Percentiles rank a stretch among this genome's conserved stretches.
Conservation (phyloP, 2,329 filamentous ascomycete genomes). For the Colletotrichum godetiae region DNA sequence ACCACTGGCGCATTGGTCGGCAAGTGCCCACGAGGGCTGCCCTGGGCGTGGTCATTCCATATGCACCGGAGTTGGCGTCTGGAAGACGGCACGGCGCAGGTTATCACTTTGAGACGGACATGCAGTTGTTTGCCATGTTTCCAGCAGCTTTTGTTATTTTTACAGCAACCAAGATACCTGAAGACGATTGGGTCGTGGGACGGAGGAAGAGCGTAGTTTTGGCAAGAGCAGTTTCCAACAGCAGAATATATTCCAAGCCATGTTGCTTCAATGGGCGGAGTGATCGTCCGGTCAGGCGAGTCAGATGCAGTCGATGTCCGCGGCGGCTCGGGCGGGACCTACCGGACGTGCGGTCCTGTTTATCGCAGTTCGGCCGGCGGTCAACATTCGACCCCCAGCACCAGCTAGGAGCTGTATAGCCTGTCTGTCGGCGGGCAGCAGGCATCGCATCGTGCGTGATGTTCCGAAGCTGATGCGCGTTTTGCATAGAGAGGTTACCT, state of each 20-base stretch:
- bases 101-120: conserved; percentile 27
- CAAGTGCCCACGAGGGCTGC: neutral
- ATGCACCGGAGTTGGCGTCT: conserved; percentile 16
- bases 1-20: conserved; percentile 11
- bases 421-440: neutral
- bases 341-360: conserved; percentile 1
- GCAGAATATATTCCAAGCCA: conserved; percentile 30
- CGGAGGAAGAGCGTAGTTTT: conserved; percentile 5
- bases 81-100: conserved; percentile 25
- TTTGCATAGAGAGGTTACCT: neutral
- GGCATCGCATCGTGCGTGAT: conserved; percentile 6
- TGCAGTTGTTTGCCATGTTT: conserved; percentile 27
- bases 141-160: neutral
- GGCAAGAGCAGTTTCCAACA: conserved; percentile 12
- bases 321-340: conserved; percentile 10
- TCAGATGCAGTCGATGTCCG: conserved; percentile 1
- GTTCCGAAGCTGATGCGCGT: neutral
- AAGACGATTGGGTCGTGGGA: conserved; percentile 23
- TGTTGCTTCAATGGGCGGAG: conserved; percentile 16
- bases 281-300: conserved; percentile 5
- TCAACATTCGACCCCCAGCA: conserved; percentile 6
- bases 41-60: neutral
- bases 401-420: neutral
- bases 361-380: conserved; percentile 15
- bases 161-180: conserved; percentile 34